Base-by-base conservation (phyloP, 2,329 filamentous ascomycete genomes). In the Pyrenophora tritici-repentis region DNA sequence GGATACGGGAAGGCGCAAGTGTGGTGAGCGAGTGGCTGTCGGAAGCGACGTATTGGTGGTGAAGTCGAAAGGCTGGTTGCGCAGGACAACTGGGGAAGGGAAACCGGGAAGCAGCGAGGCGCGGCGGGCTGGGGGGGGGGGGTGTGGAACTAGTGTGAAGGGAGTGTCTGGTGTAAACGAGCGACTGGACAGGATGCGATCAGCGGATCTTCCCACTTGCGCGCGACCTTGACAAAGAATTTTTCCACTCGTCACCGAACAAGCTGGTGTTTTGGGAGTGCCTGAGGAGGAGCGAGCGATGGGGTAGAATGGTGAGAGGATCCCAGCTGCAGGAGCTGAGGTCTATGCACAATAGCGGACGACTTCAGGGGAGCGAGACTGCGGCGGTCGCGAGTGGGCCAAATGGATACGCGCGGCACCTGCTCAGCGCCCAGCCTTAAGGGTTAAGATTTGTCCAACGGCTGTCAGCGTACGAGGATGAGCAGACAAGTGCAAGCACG, bases 31-130 rank as follows among this genome's bases (percentile, higher is more conserved):
- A 70, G 62, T 50, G 65, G 50, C 54, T 46, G 61, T 59, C 49
- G 53, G 29, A 31, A 51, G 47, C 55, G 56, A 63, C 58, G 51
- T 55, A 47, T 22, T 47, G 34, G 54, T 58, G 53, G 50, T 63
- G 56, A 52, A 56, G 63, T 59, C 44, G 50, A 50, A 42, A 47
- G 46, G 41, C 56, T 52, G 44, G 63, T 59, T 55, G 61, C 59
- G 61, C 56, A 56, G 56, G 53, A 42, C 56, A 48, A 55, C 48
- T 60, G 59, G 55, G 62, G 37, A 39, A 67, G 55, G 57, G 61
- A 70, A 69, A 70, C 64, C 48, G 65, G 68, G 68, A 56, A 72
- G 62, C 34, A 40, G 58, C 56, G 51, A 58, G 61, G 62, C 61
- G 66, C 58, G 54, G 61, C 42, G 45, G 62, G 55, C 59, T 50